These are phyloP conservation scores for Nitzschia sp. DNA, from an alignment of 108 stramenopile genomes.

Conservation along the genomic window DNA sequence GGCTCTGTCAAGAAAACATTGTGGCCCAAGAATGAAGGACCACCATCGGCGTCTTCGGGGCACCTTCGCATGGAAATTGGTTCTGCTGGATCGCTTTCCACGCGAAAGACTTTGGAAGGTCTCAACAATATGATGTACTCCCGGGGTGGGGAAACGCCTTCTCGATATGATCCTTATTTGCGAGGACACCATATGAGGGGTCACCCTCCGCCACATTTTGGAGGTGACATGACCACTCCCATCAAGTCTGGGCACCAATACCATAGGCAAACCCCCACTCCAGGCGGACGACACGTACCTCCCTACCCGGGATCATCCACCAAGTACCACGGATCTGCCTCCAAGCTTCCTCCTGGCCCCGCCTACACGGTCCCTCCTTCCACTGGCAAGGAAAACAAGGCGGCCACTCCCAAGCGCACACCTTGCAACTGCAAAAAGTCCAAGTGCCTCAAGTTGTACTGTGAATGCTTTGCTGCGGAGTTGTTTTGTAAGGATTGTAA, in stretches of 20 bases:
- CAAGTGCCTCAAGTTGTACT: constrained; percentile 94
- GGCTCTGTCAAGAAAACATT: constrained; percentile 21
- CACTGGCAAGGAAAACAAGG: constrained; percentile 34
- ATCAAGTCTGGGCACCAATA: constrained; percentile 19
- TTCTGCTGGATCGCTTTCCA: constrained; percentile 21
- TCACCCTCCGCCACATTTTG: constrained; percentile 11
- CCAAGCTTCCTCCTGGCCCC: constrained; percentile 15
- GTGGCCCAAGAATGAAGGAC: constrained; percentile 2
- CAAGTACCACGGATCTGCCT: constrained; percentile 4
- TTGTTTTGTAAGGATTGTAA: constrained; percentile 88
- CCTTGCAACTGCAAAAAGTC: constrained; percentile 90
- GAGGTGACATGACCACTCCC: constrained; percentile 17
- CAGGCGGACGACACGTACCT: not conserved
- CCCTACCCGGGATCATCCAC: constrained; percentile 2
- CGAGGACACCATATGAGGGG: not conserved
- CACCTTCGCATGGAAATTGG: constrained; percentile 36
- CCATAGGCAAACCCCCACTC: constrained; percentile 14
- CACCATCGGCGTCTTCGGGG: constrained; percentile 8
- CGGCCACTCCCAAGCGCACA: constrained; percentile 18
- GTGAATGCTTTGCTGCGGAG: constrained; percentile 91
- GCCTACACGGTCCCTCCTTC: constrained; percentile 14
- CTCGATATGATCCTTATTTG: constrained; percentile 4
- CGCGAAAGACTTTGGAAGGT: constrained; percentile 40
- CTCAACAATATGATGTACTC: constrained; percentile 45
- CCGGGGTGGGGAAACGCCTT: not conserved